These are phyloP conservation scores for Pichia sp. DNA, from an alignment of 1,139 yeast genomes.

Conservation along the genomic window DNA sequence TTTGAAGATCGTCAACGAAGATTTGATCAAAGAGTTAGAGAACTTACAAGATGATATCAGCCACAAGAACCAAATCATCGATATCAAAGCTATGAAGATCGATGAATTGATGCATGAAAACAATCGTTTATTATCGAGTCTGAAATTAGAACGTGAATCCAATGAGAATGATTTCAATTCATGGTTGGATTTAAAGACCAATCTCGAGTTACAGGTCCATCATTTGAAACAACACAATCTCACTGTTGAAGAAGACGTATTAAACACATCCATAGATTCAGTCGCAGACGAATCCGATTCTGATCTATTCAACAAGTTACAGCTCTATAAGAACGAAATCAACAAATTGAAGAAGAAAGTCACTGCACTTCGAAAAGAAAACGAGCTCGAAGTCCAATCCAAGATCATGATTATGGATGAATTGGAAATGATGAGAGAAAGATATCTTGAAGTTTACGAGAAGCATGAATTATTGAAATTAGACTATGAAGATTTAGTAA, in stretches of 20 bases:
- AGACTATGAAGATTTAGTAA: slow-evolving; percentile 29
- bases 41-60: slow-evolving; percentile 33
- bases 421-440: slow-evolving; percentile 47
- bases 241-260: not conserved
- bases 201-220: slow-evolving; percentile 24
- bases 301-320: slow-evolving; percentile 2
- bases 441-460: slow-evolving; percentile 36
- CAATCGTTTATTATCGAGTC: slow-evolving; percentile 22
- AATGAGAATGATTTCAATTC: slow-evolving; percentile 30
- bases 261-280: slow-evolving; percentile 4
- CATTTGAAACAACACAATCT: slow-evolving; percentile 12
- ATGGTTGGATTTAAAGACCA: slow-evolving; percentile 28
- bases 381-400: slow-evolving; percentile 46
- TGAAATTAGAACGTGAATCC: slow-evolving; percentile 31
- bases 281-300: slow-evolving; percentile 19
- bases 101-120: slow-evolving; percentile 29
- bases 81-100: slow-evolving; percentile 26
- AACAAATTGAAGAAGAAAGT: slow-evolving; percentile 42
- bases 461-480: slow-evolving; percentile 27
- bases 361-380: slow-evolving; percentile 46
- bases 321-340: slow-evolving; percentile 32
- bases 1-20: slow-evolving; percentile 30
- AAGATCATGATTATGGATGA: slow-evolving; percentile 54
- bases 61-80: slow-evolving; percentile 29
- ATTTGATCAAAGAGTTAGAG: slow-evolving; percentile 33